phyloP scores from a whole-genome alignment of 140 eudicot genomes.

The Flaveria floridana region DNA sequence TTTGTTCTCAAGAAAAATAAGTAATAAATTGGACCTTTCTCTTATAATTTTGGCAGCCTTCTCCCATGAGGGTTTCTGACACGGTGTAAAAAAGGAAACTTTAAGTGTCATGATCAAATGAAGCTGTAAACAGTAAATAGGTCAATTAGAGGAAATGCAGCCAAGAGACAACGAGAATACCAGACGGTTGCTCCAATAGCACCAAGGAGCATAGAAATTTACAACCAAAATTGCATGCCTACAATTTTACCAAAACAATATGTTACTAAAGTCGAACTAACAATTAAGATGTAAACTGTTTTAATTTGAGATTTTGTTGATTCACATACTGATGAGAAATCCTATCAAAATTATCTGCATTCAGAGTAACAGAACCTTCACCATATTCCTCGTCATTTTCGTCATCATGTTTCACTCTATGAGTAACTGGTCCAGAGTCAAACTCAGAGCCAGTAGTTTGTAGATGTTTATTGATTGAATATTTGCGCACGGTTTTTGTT shows the following conservation, averaged over 20 bases:
- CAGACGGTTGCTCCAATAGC: slow-evolving; percentile 93
- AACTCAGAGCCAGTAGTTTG: slow-evolving; percentile 64
- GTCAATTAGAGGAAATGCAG: slow-evolving; percentile 22
- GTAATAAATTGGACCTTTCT: slow-evolving; percentile 55
- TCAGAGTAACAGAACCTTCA: slow-evolving; percentile 73
- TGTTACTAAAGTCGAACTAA: slow-evolving; percentile 2
- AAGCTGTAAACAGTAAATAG: slow-evolving; percentile 16
- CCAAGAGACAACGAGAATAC: slow-evolving; percentile 40
- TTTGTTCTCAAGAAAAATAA: slow-evolving; percentile 2
- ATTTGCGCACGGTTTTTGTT: slow-evolving; percentile 83
- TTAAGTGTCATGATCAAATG: slow-evolving; percentile 24
- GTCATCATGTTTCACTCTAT: slow-evolving; percentile 69
- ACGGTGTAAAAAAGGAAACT: slow-evolving; percentile 21
- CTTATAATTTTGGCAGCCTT: slow-evolving; percentile 84
- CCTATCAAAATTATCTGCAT: slow-evolving; percentile 60
- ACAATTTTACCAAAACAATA: slow-evolving; percentile 39
- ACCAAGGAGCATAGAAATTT: slow-evolving; percentile 97
- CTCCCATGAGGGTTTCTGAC: slow-evolving; percentile 98
- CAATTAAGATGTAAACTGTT: slow-evolving; percentile 21
- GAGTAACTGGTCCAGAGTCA: slow-evolving; percentile 50
- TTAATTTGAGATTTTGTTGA: slow-evolving; percentile 13
- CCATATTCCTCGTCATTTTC: slow-evolving; percentile 74
- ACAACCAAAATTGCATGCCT: slow-evolving; percentile 85
- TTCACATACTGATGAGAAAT: slow-evolving; percentile 67
- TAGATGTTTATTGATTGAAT: slow-evolving; percentile 63